A percentile compares a stretch with the other conserved stretches of the same genome.
These are phyloP conservation scores for Arachis hypogaea DNA, from an alignment of 306 rosid genomes.

Conservation along the genomic window DNA sequence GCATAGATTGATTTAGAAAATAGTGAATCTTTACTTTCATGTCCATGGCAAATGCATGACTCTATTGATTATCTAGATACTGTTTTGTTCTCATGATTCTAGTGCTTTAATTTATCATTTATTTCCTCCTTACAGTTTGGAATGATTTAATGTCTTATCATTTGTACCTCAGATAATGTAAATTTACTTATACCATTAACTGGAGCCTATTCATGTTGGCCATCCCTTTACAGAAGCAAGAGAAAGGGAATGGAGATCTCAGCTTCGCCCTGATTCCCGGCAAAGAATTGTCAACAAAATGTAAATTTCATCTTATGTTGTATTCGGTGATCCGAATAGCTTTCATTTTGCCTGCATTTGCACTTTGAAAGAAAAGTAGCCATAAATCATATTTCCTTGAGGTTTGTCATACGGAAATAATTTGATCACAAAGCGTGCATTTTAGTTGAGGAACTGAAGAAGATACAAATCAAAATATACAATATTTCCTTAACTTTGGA, in stretches of 20 bases:
- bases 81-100: neutral
- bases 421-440: neutral
- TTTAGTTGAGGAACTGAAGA: neutral
- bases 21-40: neutral
- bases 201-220: conserved; percentile 17
- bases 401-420: neutral
- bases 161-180: neutral
- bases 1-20: neutral
- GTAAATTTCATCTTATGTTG: neutral
- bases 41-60: neutral
- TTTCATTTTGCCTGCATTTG: neutral
- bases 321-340: neutral
- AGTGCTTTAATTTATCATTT: neutral
- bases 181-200: neutral
- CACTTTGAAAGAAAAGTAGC: no score
- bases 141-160: neutral
- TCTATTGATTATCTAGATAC: neutral
- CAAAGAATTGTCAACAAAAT: conserved; percentile 32
- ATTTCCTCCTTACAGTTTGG: neutral
- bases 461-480: neutral
- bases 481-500: neutral
- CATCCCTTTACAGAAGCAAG: conserved; percentile 22
- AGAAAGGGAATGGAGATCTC: neutral
- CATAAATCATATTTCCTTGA: neutral
- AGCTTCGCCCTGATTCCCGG: neutral